phyloP scores from a whole-genome alignment of 495 filamentous ascomycete species.

The Neurospora cerealis region DNA sequence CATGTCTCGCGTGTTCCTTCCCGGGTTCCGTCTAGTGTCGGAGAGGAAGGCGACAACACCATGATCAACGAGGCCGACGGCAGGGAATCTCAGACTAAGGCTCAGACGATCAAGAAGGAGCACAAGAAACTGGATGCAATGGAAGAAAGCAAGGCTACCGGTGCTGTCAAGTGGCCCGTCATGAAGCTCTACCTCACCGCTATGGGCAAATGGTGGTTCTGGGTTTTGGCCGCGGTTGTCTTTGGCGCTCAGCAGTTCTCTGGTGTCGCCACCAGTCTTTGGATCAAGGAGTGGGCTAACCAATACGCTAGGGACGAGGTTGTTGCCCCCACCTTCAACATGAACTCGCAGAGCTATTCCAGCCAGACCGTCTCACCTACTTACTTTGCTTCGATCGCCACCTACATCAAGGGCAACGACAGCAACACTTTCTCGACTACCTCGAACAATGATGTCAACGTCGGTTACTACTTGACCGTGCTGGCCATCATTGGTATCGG shows the following conservation, averaged over 20 bases:
- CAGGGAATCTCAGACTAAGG: constrained; percentile 20
- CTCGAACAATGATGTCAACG: constrained; percentile 52
- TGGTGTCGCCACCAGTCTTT: constrained; percentile 77
- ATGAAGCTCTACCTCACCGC: constrained; percentile 72
- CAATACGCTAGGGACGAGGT: constrained; percentile 37
- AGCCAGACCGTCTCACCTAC: constrained; percentile 19
- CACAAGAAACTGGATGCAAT: constrained; percentile 42
- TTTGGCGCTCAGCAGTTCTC: constrained; percentile 77
- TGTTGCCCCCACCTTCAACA: constrained; percentile 18
- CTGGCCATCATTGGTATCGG: constrained; percentile 70
- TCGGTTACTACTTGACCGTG: constrained; percentile 70
- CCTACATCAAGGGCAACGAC: constrained; percentile 18
- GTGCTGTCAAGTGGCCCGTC: constrained; percentile 77
- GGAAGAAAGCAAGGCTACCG: constrained; percentile 66
- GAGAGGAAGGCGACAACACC: constrained; percentile 40
- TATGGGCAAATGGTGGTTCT: constrained; percentile 96
- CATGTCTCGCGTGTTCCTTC: constrained; percentile 59
- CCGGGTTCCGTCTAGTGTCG: constrained; percentile 59
- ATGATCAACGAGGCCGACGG: constrained; percentile 33
- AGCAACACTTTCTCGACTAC: constrained; percentile 2
- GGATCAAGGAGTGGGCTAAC: constrained; percentile 83
- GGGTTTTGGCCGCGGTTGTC: constrained; percentile 59
- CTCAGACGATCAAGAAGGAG: constrained; percentile 33
- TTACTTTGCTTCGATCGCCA: constrained; percentile 27
- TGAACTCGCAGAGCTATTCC: constrained; percentile 26